These are phyloP conservation scores for Cladobotryum mycophilum DNA, from an alignment of 2,329 filamentous ascomycete genomes.

Conservation along the genomic window DNA sequence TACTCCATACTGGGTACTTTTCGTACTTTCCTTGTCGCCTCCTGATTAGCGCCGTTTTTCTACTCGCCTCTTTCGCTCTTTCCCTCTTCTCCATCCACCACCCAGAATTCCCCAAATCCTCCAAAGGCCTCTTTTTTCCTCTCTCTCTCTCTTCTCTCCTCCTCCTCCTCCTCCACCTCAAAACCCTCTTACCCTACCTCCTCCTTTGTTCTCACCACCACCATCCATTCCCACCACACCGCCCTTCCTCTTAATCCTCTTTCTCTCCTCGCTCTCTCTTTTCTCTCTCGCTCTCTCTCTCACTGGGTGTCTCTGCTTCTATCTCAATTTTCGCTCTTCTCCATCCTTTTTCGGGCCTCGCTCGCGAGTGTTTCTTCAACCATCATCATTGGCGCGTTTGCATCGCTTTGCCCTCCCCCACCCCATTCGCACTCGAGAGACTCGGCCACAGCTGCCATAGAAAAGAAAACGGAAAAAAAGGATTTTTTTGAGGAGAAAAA, in stretches of 20 bases:
- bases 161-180: conserved; percentile 23
- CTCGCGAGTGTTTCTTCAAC: conserved; percentile 3
- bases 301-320: background rate
- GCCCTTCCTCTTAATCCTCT: conserved; percentile 24
- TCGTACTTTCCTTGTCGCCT: conserved; percentile 5
- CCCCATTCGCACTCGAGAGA: background rate
- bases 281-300: conserved; percentile 9
- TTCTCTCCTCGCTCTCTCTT: conserved; percentile 24
- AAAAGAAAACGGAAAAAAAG: conserved; percentile 12
- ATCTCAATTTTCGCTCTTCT: conserved; percentile 9
- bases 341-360: conserved; percentile 9
- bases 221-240: conserved; percentile 19
- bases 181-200: conserved; percentile 11
- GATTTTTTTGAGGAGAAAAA: conserved; percentile 11
- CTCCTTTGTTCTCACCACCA: conserved; percentile 16
- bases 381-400: conserved; percentile 3
- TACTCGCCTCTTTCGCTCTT: background rate
- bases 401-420: conserved; percentile 3
- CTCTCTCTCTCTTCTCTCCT: conserved; percentile 21
- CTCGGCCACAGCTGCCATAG: background rate
- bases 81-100: conserved; percentile 17
- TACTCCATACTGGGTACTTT: background rate
- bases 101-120: conserved; percentile 6
- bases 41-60: conserved; percentile 9
- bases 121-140: conserved; percentile 18